Percentiles rank a stretch among this genome's conserved stretches.
phyloP scores from a whole-genome alignment of 2,329 filamentous ascomycete species.

The Aspergillus spinulosporus region DNA sequence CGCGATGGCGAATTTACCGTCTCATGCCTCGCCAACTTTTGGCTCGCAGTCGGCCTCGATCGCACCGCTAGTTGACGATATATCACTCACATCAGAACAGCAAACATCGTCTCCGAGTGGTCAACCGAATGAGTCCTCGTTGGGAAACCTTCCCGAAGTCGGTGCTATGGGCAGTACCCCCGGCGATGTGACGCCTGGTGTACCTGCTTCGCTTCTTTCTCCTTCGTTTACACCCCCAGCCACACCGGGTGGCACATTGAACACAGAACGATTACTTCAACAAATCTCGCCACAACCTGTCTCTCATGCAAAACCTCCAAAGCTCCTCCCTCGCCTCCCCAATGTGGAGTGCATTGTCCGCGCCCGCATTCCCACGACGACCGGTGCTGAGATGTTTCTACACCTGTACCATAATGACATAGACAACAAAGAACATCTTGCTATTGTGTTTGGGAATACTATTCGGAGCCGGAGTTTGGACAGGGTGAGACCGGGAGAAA shows the following conservation, averaged over 20 bases:
- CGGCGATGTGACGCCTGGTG: slow-evolving; percentile 45
- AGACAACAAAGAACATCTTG: slow-evolving; percentile 93
- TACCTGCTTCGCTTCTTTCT: slow-evolving; percentile 55
- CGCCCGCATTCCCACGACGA: slow-evolving; percentile 89
- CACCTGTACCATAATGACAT: slow-evolving; percentile 91
- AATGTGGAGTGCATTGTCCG: slow-evolving; percentile 91
- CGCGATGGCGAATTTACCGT: slow-evolving; percentile 56
- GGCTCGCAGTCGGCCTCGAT: slow-evolving; percentile 39
- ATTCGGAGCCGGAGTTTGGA: slow-evolving; percentile 70
- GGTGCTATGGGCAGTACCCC: slow-evolving; percentile 27
- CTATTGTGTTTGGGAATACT: slow-evolving; percentile 88
- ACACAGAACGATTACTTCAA: slow-evolving; percentile 34
- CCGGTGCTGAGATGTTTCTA: slow-evolving; percentile 92
- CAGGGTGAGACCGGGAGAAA: slow-evolving; percentile 48
- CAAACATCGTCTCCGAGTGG: slow-evolving; percentile 10
- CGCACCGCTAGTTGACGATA: slow-evolving; percentile 23
- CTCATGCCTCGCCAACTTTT: slow-evolving; percentile 54
- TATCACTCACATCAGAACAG: slow-evolving; percentile 23
- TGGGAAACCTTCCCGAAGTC: slow-evolving; percentile 22
- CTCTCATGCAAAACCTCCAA: slow-evolving; percentile 59
- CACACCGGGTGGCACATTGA: slow-evolving; percentile 43
- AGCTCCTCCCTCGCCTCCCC: slow-evolving; percentile 73
- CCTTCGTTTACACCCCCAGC: slow-evolving; percentile 53
- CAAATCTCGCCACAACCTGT: slow-evolving; percentile 26
- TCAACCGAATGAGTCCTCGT: slow-evolving; percentile 19